Conservation (phyloP, 176 grass and related monocot genomes). For the Otatea glauca region DNA sequence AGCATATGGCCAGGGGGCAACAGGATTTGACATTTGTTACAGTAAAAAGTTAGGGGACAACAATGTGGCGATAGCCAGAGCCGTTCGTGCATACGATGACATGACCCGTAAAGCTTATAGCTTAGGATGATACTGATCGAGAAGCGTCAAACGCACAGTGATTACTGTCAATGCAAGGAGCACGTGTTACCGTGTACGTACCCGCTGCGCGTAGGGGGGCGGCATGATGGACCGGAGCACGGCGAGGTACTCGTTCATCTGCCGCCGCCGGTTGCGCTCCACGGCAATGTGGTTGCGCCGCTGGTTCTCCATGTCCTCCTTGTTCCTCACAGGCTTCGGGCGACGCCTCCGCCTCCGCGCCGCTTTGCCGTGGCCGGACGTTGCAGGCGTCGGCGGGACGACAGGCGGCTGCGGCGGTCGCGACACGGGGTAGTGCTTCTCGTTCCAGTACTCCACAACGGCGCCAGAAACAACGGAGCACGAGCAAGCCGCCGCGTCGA, state of each 20-base stretch:
- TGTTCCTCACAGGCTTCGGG: conserved; percentile 51
- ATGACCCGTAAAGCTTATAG: conserved; percentile 27
- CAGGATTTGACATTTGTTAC: conserved; percentile 52
- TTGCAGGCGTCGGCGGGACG: background rate
- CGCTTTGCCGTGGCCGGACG: conserved; percentile 21
- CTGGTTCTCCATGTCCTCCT: conserved; percentile 60
- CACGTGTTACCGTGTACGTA: conserved; percentile 30
- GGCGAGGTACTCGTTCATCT: conserved; percentile 98
- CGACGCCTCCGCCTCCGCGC: conserved; percentile 35
- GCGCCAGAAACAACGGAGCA: conserved; percentile 18
- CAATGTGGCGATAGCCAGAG: conserved; percentile 27
- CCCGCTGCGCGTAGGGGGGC: conserved; percentile 79
- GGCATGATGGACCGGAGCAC: conserved; percentile 91
- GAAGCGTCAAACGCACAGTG: background rate
- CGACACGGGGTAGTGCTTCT: conserved; percentile 10
- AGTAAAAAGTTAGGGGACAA: conserved; percentile 42
- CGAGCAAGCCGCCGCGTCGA: conserved; percentile 28
- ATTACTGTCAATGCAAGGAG: background rate
- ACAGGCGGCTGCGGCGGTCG: conserved; percentile 7
- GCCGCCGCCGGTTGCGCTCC: conserved; percentile 92
- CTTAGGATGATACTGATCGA: conserved; percentile 24
- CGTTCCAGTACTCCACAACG: conserved; percentile 43
- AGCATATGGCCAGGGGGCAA: conserved; percentile 14
- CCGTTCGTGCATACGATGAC: conserved; percentile 50
- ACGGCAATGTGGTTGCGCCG: conserved; percentile 86